phyloP scores from a whole-genome alignment of 805 yeast genomes.

The Myxozyma sirexii region DNA sequence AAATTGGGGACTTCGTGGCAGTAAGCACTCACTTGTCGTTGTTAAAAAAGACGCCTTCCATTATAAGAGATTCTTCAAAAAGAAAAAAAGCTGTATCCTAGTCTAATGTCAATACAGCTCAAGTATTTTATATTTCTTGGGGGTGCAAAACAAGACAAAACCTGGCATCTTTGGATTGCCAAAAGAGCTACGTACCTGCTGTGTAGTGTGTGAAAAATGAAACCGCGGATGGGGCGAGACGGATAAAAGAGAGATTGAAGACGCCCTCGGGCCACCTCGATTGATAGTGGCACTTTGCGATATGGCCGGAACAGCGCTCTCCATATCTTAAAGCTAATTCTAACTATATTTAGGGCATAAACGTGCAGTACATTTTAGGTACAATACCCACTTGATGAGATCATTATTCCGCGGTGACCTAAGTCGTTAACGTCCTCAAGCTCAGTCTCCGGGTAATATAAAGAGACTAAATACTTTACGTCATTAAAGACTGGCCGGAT shows the following conservation, averaged over 20 bases:
- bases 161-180: no score
- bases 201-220: background rate
- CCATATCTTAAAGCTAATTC: background rate
- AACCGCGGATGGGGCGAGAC: background rate
- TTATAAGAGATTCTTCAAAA: conserved; percentile 38
- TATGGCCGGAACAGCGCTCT: conserved; percentile 5
- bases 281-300: conserved; percentile 12
- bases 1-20: no score
- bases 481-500: no score
- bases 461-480: no score
- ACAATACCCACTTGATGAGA: no score
- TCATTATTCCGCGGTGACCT: no score
- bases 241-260: conserved; percentile 2
- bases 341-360: background rate
- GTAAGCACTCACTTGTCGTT: conserved; percentile 60
- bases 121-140: no score
- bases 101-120: no score
- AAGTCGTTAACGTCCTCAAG: no score
- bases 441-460: no score
- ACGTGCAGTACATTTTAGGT: no score
- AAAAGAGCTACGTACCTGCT: background rate
- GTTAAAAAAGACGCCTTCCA: conserved; percentile 95
- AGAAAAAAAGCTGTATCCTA: background rate
- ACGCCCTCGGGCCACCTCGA: conserved; percentile 17
- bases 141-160: no score